Base-by-base conservation (phyloP, 2,329 filamentous ascomycete genomes). In the Magnaporthiopsis incrustans region DNA sequence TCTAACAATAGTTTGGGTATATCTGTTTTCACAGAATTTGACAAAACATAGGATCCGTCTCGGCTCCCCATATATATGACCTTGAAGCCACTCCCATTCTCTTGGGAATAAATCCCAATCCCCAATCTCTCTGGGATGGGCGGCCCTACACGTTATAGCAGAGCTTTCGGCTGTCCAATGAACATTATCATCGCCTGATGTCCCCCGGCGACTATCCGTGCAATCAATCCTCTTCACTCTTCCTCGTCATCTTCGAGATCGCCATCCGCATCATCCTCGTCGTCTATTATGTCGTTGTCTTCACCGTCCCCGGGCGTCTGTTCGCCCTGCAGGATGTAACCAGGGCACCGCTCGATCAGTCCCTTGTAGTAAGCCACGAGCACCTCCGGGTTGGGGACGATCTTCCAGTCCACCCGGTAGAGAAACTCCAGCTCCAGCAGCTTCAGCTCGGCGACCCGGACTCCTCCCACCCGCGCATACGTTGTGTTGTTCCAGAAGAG, bases 401-500 rank as follows among this genome's bases (percentile, higher is more conserved):
- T 99, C 71, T 90, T 91, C 94, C 95, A 99, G 72, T 97, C 91
- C 33, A 99, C 89, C 63, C 91, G 84, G 59, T 93, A 92, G 38
- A 99, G 79, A 69, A 99, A 97, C 71, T 99, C 95, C 35, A 99
- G 82, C 75, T 99, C 95, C 12, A 99, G 80, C 64, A 97, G 80
- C 65, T 95, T 96, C 67, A 99, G 79, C 76, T 99, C 95, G 61
- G 89, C 87, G 53, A 97, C 83, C 68, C 91, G 92, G 61, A 99
- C 92, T 67, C 95, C 95, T 6, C 95, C 95, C 0, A 99, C 93
- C 64, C 92, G 85, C 53, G 95, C 93, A 74, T 99, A 99, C 0
- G 94, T 96, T 33, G 91, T 91, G 76, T 99, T 99, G 67, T 96
- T 98, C 92, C 95, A 97, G 74, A 99, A 99, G 35, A 90, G 92